Evolutionary conservation across 2,329 filamentous ascomycete genomes (phyloP).

Genomic region (Claviceps maximensis): DNA sequence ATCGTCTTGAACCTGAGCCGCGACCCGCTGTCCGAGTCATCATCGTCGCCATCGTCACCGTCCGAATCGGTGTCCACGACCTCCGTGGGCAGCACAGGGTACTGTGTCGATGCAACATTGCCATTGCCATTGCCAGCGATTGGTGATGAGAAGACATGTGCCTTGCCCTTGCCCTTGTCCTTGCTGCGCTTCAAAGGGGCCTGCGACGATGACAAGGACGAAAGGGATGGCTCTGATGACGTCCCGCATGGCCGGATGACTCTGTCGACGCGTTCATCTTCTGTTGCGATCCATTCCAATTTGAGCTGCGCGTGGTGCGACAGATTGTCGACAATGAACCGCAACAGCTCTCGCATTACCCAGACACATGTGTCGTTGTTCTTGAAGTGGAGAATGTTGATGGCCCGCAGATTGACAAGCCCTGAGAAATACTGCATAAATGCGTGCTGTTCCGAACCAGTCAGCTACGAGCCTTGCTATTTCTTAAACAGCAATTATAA

Average conservation of each 20-base stretch:
- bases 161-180: slow-evolving; percentile 22
- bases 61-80: slow-evolving; percentile 21
- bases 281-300: slow-evolving; percentile 45
- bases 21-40: slow-evolving; percentile 15
- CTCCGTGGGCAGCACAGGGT: slow-evolving; percentile 17
- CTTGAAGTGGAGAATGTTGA: slow-evolving; percentile 41
- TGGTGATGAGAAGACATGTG: slow-evolving; percentile 6
- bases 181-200: slow-evolving; percentile 19
- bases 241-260: slow-evolving; percentile 29
- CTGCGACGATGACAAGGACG: slow-evolving; percentile 13
- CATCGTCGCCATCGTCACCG: slow-evolving; percentile 17
- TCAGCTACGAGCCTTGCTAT: too few species aligned
- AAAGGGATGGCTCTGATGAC: slow-evolving; percentile 10
- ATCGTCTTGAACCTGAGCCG: slow-evolving; percentile 23
- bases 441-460: slow-evolving; percentile 44
- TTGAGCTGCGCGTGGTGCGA: slow-evolving; percentile 41
- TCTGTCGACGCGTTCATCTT: slow-evolving; percentile 35
- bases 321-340: slow-evolving; percentile 46
- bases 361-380: slow-evolving; percentile 43
- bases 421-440: slow-evolving; percentile 41
- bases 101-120: slow-evolving; percentile 7
- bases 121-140: too few species aligned
- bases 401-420: slow-evolving; percentile 35
- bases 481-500: too few species aligned
- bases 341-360: slow-evolving; percentile 42